Percentiles rank a stretch among this genome's conserved stretches.
phyloP scores from a whole-genome alignment of 208 protist species.

The Vickermania ingenoplastis region DNA sequence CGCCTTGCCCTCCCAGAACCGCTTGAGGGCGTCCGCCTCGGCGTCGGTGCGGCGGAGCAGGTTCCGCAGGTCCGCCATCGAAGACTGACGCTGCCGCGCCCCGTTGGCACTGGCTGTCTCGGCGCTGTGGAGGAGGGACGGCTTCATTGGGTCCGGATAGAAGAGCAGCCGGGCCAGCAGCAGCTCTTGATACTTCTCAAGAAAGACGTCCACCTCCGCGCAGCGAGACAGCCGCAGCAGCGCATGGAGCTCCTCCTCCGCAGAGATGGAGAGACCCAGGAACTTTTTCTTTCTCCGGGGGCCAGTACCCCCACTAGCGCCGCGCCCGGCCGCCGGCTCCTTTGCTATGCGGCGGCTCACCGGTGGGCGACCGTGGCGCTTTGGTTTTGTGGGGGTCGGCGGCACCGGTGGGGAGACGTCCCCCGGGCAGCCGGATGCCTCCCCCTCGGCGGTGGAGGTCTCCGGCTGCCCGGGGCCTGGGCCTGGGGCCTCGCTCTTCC shows the following conservation, averaged over 20 bases:
- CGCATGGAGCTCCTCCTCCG: conserved; percentile 20
- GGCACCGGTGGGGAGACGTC: not conserved
- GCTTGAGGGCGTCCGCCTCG: conserved; percentile 15
- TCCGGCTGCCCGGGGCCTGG: not conserved
- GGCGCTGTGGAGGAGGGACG: not conserved
- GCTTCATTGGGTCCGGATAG: conserved; percentile 6
- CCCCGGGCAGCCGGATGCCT: not conserved
- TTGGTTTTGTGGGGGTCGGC: not conserved
- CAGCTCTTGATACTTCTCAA: conserved; percentile 17
- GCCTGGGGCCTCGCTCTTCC: not conserved
- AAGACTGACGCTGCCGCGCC: not conserved
- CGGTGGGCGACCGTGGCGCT: not conserved
- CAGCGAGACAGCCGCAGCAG: conserved; percentile 24
- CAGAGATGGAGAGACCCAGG: not conserved
- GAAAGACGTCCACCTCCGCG: conserved; percentile 19
- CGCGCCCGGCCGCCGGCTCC: not conserved
- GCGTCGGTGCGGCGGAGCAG: conserved; percentile 4
- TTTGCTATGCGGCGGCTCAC: not conserved
- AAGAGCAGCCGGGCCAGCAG: conserved; percentile 26
- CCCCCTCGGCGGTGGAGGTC: not conserved
- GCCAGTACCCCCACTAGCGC: not conserved
- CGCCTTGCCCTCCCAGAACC: conserved; percentile 17
- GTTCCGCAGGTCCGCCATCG: not conserved
- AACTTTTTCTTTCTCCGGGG: not conserved
- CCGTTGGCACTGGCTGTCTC: not conserved